A percentile compares a stretch with the other conserved stretches of the same genome.
Evolutionary conservation across 2,329 filamentous ascomycete species (phyloP).

Genomic region (Dactylella cylindrospora): DNA sequence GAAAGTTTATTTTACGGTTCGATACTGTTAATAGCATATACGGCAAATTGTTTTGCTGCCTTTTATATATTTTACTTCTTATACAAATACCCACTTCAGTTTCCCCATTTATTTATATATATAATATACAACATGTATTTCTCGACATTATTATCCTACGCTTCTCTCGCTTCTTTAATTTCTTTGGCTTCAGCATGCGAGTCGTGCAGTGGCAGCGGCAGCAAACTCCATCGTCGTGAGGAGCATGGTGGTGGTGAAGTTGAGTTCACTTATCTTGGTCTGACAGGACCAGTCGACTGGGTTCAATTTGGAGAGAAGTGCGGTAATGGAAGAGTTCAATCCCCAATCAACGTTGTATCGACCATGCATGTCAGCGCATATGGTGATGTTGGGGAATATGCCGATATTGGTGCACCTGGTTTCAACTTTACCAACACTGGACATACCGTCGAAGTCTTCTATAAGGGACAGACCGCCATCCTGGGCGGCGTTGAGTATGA

Average conservation of each 20-base stretch:
- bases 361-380: constrained; percentile 50
- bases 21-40: constrained; percentile 8
- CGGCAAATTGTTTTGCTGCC: not conserved
- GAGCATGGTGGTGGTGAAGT: constrained; percentile 21
- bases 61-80: not conserved
- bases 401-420: constrained; percentile 50
- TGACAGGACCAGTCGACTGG: constrained; percentile 40
- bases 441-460: constrained; percentile 61
- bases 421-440: constrained; percentile 62
- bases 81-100: not conserved
- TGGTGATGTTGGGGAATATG: constrained; percentile 53
- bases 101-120: not conserved
- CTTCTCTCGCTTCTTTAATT: constrained; percentile 11
- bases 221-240: constrained; percentile 27
- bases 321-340: constrained; percentile 58
- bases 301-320: constrained; percentile 51
- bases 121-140: constrained; percentile 23
- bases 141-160: constrained; percentile 29
- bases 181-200: constrained; percentile 26
- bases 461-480: constrained; percentile 53
- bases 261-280: constrained; percentile 35
- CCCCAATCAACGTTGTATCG: constrained; percentile 59
- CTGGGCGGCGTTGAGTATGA: constrained; percentile 38
- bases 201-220: constrained; percentile 24
- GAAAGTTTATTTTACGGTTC: constrained; percentile 5